phyloP scores from a whole-genome alignment of 2,329 filamentous ascomycete species.

The Neofusicoccum ribis region DNA sequence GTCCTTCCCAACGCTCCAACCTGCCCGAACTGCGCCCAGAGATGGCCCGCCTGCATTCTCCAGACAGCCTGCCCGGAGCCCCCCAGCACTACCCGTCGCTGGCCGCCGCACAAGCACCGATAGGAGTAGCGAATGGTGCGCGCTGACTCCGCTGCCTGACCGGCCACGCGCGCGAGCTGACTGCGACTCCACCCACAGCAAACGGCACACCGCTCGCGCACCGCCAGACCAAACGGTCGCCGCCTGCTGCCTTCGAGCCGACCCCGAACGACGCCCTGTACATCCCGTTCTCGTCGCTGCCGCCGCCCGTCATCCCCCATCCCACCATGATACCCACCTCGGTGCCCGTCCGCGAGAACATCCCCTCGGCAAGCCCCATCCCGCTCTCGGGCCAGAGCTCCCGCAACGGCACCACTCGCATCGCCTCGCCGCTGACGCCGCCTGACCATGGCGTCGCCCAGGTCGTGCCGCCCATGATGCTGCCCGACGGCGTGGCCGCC shows the following conservation, averaged over 20 bases:
- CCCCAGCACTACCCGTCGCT: background rate
- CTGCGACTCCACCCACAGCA: constrained; percentile 9
- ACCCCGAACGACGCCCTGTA: constrained; percentile 20
- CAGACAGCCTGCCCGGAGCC: background rate
- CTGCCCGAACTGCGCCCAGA: background rate
- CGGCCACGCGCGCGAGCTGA: constrained; percentile 5
- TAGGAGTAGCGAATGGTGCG: background rate
- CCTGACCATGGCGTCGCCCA: constrained; percentile 16
- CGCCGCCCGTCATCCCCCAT: constrained; percentile 11
- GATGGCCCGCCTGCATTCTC: constrained; percentile 10
- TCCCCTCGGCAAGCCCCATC: constrained; percentile 16
- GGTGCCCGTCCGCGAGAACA: constrained; percentile 18
- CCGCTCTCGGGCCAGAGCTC: constrained; percentile 13
- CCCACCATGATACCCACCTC: constrained; percentile 8
- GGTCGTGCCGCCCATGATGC: background rate
- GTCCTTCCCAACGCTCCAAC: background rate
- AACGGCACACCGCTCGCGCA: constrained; percentile 14
- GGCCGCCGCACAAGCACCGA: background rate
- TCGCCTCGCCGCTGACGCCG: constrained; percentile 17
- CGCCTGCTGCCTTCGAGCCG: constrained; percentile 16
- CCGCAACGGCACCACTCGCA: constrained; percentile 4
- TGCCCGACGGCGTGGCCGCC: background rate
- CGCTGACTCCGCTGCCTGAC: constrained; percentile 8
- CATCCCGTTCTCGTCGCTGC: constrained; percentile 2
- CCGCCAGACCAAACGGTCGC: constrained; percentile 3